These are phyloP conservation scores for Calonectria fujianensis DNA, from an alignment of 2,329 filamentous ascomycete species.

Conservation along the genomic window DNA sequence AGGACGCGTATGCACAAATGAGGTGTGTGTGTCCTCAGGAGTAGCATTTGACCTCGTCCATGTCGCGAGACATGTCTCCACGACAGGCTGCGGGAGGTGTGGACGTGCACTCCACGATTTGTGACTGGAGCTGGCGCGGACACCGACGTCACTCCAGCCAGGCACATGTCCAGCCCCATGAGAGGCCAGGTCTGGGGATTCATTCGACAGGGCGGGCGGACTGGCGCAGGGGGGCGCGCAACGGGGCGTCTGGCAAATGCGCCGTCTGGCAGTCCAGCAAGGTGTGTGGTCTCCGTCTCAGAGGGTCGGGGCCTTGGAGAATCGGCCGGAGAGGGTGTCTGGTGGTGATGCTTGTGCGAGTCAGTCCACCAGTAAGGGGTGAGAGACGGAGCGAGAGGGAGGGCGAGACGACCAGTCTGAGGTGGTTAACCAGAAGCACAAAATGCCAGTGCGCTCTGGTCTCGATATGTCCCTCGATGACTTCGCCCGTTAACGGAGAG, in stretches of 20 bases:
- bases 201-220: slow-evolving; percentile 52
- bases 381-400: slow-evolving; percentile 12
- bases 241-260: slow-evolving; percentile 31
- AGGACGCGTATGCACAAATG: slow-evolving; percentile 50
- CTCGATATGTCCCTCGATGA: slow-evolving; percentile 38
- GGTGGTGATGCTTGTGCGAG: slow-evolving; percentile 23
- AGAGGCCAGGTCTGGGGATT: slow-evolving; percentile 58
- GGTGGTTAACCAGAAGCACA: background rate
- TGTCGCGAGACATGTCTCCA: slow-evolving; percentile 51
- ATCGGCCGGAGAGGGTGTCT: background rate
- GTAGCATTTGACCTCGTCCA: slow-evolving; percentile 51
- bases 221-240: slow-evolving; percentile 32
- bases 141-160: slow-evolving; percentile 55
- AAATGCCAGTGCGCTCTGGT: slow-evolving; percentile 37
- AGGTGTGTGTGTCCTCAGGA: slow-evolving; percentile 51
- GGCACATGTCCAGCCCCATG: slow-evolving; percentile 55
- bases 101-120: slow-evolving; percentile 37
- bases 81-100: slow-evolving; percentile 45
- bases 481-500: slow-evolving; percentile 53
- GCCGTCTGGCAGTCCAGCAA: slow-evolving; percentile 28
- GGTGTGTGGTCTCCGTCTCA: slow-evolving; percentile 9
- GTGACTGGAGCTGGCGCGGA: slow-evolving; percentile 35
- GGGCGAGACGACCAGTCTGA: background rate
- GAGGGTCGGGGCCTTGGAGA: background rate
- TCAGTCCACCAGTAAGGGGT: slow-evolving; percentile 25